Evolutionary conservation across 1,139 yeast species (phyloP).

Genomic region (Starmera stellimalicola): DNA sequence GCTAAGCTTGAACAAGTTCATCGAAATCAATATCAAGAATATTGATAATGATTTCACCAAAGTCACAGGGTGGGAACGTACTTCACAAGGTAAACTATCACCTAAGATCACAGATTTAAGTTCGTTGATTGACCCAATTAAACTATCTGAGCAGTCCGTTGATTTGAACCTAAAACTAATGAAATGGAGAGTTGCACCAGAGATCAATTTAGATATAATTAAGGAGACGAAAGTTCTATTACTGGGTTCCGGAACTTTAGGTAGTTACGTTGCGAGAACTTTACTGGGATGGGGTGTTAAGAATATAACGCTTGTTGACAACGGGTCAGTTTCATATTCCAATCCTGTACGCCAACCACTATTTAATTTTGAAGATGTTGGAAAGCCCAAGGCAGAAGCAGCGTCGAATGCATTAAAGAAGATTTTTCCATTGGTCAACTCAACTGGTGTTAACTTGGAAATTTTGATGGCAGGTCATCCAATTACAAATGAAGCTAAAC

Average conservation of each 20-base stretch:
- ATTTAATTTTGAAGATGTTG: constrained; percentile 68
- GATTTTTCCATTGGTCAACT: constrained; percentile 68
- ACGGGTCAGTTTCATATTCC: constrained; percentile 78
- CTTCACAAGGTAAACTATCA: constrained; percentile 57
- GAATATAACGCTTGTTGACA: constrained; percentile 79
- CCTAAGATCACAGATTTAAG: constrained; percentile 83
- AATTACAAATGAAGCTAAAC: constrained; percentile 42
- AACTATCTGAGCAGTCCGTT: constrained; percentile 83
- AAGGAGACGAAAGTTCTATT: constrained; percentile 55
- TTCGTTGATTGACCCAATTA: constrained; percentile 65
- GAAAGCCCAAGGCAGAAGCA: constrained; percentile 58
- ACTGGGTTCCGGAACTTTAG: constrained; percentile 95
- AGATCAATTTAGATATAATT: constrained; percentile 56
- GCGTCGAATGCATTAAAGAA: constrained; percentile 68
- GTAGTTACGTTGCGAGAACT: constrained; percentile 81
- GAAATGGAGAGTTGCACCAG: constrained; percentile 96
- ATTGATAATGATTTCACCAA: constrained; percentile 18
- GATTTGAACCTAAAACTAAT: constrained; percentile 82
- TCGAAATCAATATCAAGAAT: constrained; percentile 12
- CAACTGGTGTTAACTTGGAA: constrained; percentile 54
- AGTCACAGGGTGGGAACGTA: constrained; percentile 86
- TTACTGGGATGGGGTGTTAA: constrained; percentile 92
- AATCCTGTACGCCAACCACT: constrained; percentile 94
- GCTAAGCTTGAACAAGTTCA: constrained; percentile 18
- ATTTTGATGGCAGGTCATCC: constrained; percentile 98